These are phyloP conservation scores for Thelonectria olida DNA, from an alignment of 2,329 filamentous ascomycete species.

Conservation along the genomic window DNA sequence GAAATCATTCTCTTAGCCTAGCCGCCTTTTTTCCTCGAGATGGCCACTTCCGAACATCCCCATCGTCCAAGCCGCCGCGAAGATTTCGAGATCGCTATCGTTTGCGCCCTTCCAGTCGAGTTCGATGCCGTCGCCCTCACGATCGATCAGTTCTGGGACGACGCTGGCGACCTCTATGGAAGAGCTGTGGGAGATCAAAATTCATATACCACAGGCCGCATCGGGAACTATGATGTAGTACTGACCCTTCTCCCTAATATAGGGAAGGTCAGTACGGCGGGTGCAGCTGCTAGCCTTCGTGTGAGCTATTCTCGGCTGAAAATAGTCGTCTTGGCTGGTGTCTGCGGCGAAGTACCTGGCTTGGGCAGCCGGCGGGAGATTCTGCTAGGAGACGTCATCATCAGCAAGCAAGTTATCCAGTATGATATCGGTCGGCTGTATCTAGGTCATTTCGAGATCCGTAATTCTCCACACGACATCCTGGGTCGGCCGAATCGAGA, in stretches of 20 bases:
- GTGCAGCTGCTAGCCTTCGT: constrained; percentile 38
- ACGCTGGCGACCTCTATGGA: neutral
- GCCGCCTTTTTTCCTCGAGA: no score
- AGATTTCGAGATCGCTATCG: neutral
- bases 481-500: constrained; percentile 21
- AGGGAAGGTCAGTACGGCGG: constrained; percentile 41
- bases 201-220: constrained; percentile 41
- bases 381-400: constrained; percentile 46
- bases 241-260: constrained; percentile 39
- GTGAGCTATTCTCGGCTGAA: constrained; percentile 46
- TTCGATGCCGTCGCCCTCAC: neutral
- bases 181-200: constrained; percentile 38
- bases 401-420: constrained; percentile 41
- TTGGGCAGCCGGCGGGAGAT: constrained; percentile 23
- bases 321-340: constrained; percentile 49
- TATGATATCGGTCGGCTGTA: constrained; percentile 40
- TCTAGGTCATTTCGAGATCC: constrained; percentile 31
- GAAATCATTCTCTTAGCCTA: no score
- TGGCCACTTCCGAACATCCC: no score
- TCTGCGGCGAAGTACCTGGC: constrained; percentile 51
- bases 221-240: constrained; percentile 41
- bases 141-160: neutral
- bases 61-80: no score
- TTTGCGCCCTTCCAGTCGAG: neutral
- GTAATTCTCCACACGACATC: constrained; percentile 31